Base-by-base conservation (phyloP, 2,329 filamentous ascomycete species). In the Ophiostoma sp. region DNA sequence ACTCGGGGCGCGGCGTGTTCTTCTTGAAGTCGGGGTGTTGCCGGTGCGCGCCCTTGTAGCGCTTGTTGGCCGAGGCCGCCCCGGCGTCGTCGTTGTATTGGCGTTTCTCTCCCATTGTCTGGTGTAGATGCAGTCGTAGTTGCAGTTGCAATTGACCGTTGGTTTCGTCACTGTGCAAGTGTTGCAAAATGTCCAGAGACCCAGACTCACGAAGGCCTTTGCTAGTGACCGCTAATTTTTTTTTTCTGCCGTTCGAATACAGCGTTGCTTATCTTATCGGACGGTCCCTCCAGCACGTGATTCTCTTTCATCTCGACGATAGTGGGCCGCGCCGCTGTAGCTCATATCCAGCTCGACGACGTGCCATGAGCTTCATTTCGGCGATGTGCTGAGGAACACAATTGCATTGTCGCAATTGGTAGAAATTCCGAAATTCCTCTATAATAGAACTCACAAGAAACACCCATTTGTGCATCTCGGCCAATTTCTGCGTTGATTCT, bases 1-100 rank as follows among this genome's bases (percentile, higher is more conserved):
- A 81, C 65, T 81, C 80, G 44, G 81, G 78, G 71, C 79, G 82
- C 11, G 78, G 76, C 70, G 79, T 79, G 73, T 78, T 62, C 69
- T 76, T 78, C 73, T 79, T 83, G 68, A 69, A 66, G 47, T 66
- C 65, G n/a, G 65, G 65, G 58, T 66, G 68, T 52, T 66, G 65
- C n/a, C 36, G 62, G 27, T 41, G 67, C 68, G 60, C 36, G 7
- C 49, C 58, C 18, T 66, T 67, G 40, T 67, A 63, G 64, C 74
- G 74, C 69, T 76, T 72, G 9, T 42, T 42, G 63, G 68, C 62
- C 41, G 69, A 38, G 7, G 65, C 27, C 27, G 27, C 55, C 62
- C 47, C 68, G 38, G 36, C 68, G 7, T 75, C 74, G 65, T 73
- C 67, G 41, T 75, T 74, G 63, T 73, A 71, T 18, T 73, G 74